Evolutionary conservation across 164 flowering plant species (phyloP), one percentile per base, ranked within the genome.

Genomic region (Kingdonia uniflora): DNA sequence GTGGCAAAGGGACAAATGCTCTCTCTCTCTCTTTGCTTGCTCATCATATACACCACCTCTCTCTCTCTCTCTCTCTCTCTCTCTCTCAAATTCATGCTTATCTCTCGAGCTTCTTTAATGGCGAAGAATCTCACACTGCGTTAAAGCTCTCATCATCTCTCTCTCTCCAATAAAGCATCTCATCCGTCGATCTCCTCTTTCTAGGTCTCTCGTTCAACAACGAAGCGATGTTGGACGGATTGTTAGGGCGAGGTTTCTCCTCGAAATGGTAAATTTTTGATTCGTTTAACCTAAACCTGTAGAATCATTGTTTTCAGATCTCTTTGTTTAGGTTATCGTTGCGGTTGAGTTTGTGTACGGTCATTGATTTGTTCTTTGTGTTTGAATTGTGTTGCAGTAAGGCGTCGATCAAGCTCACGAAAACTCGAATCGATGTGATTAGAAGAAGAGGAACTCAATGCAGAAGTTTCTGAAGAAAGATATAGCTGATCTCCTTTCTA

Each of bases 381-480:
- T 48, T 37, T 52, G 42, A 29, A n/a, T n/a, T n/a, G n/a, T n/a
- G 42, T 40, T 62, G 78, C 64, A 92, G 99, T 61, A 92, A 92
- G 67, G 75, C 89, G 51, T 54, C 60, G 68, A 77, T 92, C 23
- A 86, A 85, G 73, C 54, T 54, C 48, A 76, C 74, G 29, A 76
- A 64, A 59, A 70, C 71, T 26, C 67, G 95, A 60, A 74, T 88
- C 55, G 97, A 77, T 46, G 75, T 69, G 64, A 74, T 84, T 56
- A 45, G 81, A 71, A 75, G 83, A 86, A 80, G 81, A 75, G 76
- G 61, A 81, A 63, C 39, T 85, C 95, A 55, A 81, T 79, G 68
- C 78, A 73, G 74, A 82, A 69, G 73, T 82, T 79, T 65, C 49
- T 84, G 64, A 86, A 76, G 77, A 84, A 82, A 41, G 95, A 86